These are phyloP conservation scores for Quercus robur DNA, from an alignment of 306 rosid genomes.

Conservation along the genomic window DNA sequence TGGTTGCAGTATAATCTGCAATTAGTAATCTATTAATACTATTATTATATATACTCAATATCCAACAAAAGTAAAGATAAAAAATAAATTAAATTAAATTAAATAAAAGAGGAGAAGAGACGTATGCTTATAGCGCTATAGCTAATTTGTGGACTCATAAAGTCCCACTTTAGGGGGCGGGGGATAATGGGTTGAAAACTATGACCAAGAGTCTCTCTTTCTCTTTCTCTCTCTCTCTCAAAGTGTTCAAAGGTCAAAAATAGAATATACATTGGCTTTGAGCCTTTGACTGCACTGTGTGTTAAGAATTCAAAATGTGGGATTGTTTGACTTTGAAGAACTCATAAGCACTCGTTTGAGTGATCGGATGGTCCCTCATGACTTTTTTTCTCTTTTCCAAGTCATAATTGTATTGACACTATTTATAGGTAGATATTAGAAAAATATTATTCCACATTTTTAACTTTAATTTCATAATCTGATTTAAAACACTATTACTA, in stretches of 20 bases:
- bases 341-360: too few relatives aligned
- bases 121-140: not conserved
- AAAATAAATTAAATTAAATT: not conserved
- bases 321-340: too few relatives aligned
- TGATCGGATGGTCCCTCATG: too few relatives aligned
- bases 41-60: not conserved
- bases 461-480: too few relatives aligned
- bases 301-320: constrained; percentile 21
- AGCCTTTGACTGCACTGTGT: constrained; percentile 14
- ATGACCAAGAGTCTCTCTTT: not conserved
- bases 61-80: not conserved
- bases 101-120: not conserved
- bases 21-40: not conserved
- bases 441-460: too few relatives aligned
- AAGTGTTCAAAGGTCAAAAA: constrained; percentile 12
- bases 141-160: not conserved
- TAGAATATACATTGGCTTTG: constrained; percentile 9
- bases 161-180: not conserved
- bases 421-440: too few relatives aligned
- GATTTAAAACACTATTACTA: too few relatives aligned
- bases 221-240: not conserved
- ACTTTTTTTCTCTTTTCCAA: too few relatives aligned
- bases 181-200: too few relatives aligned
- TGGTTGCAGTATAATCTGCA: not conserved
- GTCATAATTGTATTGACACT: too few relatives aligned